These are phyloP conservation scores for Cytospora schulzeri DNA, from an alignment of 2,329 filamentous ascomycete species.

Conservation along the genomic window DNA sequence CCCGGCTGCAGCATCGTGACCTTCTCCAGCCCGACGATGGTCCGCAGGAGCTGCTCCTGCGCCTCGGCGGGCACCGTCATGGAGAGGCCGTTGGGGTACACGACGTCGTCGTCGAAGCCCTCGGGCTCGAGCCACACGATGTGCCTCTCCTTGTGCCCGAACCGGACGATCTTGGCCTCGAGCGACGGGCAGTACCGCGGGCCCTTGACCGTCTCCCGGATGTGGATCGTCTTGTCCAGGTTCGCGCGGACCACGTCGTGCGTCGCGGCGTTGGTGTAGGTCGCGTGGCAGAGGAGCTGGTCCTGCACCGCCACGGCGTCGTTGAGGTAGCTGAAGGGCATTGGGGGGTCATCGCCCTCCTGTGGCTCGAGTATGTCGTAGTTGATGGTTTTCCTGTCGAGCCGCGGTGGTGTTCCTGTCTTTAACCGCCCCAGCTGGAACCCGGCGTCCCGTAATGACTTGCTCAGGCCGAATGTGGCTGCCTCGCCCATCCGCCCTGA, in stretches of 20 bases:
- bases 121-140: slow-evolving; percentile 98
- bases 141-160: slow-evolving; percentile 76
- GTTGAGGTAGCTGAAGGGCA: slow-evolving; percentile 91
- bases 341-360: slow-evolving; percentile 79
- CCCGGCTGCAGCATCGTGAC: slow-evolving; percentile 91
- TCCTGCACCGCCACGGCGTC: slow-evolving; percentile 73
- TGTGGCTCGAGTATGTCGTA: slow-evolving; percentile 73
- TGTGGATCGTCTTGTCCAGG: slow-evolving; percentile 94
- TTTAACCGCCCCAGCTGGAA: slow-evolving; percentile 90
- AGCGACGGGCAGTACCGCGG: slow-evolving; percentile 94
- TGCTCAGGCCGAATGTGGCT: slow-evolving; percentile 89
- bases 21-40: slow-evolving; percentile 84
- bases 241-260: slow-evolving; percentile 86
- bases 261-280: slow-evolving; percentile 79
- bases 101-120: slow-evolving; percentile 83
- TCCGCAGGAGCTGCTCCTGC: slow-evolving; percentile 82
- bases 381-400: slow-evolving; percentile 81
- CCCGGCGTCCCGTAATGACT: slow-evolving; percentile 83
- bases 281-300: slow-evolving; percentile 84
- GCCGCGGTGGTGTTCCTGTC: slow-evolving; percentile 89
- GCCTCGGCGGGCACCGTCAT: slow-evolving; percentile 93
- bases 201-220: slow-evolving; percentile 90
- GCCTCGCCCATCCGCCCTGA: slow-evolving; percentile 92
- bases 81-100: slow-evolving; percentile 95
- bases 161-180: slow-evolving; percentile 90